These are phyloP conservation scores for Syzygium jambos DNA, from an alignment of 345 rosid species.

Conservation along the genomic window DNA sequence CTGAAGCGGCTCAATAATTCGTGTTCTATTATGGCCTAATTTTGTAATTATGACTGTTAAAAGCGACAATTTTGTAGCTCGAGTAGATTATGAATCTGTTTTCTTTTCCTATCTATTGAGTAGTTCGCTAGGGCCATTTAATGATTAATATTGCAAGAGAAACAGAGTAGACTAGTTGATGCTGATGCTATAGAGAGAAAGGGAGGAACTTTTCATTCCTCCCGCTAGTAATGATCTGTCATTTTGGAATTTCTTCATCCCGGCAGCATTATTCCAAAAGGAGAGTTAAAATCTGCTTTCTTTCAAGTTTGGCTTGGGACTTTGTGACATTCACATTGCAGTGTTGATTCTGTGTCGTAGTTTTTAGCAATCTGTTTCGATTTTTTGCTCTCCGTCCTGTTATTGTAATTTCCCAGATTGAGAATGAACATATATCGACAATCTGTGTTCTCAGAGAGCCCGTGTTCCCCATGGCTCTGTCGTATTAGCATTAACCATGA, in stretches of 20 bases:
- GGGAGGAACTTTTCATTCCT: background rate
- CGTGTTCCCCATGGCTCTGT: background rate
- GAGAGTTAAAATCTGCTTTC: background rate
- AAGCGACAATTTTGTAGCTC: background rate
- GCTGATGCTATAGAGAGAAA: background rate
- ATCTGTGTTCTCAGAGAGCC: background rate
- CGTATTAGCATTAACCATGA: background rate
- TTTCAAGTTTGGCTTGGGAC: background rate
- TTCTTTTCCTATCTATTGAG: background rate
- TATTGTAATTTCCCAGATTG: background rate
- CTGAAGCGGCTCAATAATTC: background rate
- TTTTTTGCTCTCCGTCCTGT: rapidly evolving
- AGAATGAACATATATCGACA: background rate
- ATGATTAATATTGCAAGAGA: background rate
- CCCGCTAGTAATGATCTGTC: background rate
- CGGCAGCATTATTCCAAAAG: background rate
- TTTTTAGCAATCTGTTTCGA: rapidly evolving
- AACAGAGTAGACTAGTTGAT: background rate
- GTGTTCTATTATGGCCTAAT: background rate
- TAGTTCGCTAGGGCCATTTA: background rate
- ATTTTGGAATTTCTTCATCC: background rate
- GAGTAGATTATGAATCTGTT: background rate
- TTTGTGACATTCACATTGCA: background rate
- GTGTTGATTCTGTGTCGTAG: background rate
- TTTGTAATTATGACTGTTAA: background rate